Evolutionary conservation across 179 eudicot species (phyloP).

Genomic region (Carnegiea gigantea): DNA sequence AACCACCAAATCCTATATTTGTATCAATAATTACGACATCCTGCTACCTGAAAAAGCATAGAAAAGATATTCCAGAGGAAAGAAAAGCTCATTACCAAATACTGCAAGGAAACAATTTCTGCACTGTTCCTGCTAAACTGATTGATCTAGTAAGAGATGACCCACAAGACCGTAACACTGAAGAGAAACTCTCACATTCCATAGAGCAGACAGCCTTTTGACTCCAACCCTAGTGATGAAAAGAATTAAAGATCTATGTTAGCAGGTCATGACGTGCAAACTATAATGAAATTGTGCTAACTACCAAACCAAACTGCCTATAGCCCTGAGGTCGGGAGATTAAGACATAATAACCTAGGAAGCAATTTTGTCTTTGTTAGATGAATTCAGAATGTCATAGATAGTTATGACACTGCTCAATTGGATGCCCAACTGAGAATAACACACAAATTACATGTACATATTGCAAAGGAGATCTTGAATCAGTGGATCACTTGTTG

Average conservation of each 20-base stretch:
- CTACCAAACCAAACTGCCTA: not conserved
- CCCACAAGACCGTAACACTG: not conserved
- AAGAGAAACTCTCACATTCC: not conserved
- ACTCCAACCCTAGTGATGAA: not conserved
- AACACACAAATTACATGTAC: not conserved
- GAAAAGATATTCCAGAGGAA: not conserved
- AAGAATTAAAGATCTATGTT: not conserved
- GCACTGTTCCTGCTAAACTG: not conserved
- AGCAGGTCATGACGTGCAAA: not conserved
- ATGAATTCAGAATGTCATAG: not conserved
- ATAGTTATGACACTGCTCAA: not conserved
- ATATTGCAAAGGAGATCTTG: too few species aligned
- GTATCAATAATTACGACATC: constrained; percentile 8
- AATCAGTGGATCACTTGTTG: too few species aligned
- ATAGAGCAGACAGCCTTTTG: not conserved
- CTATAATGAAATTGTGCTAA: not conserved
- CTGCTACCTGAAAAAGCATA: constrained; percentile 2
- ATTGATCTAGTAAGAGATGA: not conserved
- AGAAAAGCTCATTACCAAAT: not conserved
- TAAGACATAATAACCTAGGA: not conserved
- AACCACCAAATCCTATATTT: constrained; percentile 2
- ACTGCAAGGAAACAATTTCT: not conserved
- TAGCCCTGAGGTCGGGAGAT: not conserved
- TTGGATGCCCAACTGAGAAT: not conserved
- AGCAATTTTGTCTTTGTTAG: not conserved